Conservation (phyloP, 1,139 yeast species). For the Candida gigantensis region DNA sequence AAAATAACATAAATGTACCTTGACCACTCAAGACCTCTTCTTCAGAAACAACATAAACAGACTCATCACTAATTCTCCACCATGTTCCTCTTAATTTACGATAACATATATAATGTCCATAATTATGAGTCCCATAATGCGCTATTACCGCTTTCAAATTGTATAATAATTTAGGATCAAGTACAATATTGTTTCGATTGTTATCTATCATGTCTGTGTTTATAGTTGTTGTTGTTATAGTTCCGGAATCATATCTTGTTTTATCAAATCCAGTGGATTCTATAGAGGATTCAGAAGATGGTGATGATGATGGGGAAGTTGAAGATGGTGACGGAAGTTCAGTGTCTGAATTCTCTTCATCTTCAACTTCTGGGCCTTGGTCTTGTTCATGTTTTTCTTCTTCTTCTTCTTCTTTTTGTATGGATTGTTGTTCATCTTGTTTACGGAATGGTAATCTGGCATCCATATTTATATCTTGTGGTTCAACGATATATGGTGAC, state of each 20-base stretch:
- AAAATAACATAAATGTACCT: conserved; percentile 91
- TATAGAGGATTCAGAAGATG: conserved; percentile 8
- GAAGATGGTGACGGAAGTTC: conserved; percentile 6
- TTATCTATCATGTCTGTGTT: conserved; percentile 4
- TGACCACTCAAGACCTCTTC: conserved; percentile 77
- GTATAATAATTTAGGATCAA: conserved; percentile 51
- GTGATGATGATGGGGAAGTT: conserved; percentile 1
- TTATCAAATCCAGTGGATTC: conserved; percentile 3
- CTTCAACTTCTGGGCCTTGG: background rate
- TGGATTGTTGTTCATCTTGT: conserved; percentile 37
- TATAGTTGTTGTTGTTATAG: conserved; percentile 13
- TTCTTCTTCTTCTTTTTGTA: background rate
- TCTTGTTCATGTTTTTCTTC: background rate
- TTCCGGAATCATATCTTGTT: conserved; percentile 13
- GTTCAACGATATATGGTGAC: conserved; percentile 68
- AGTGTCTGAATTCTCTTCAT: conserved; percentile 6
- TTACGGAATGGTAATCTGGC: conserved; percentile 75
- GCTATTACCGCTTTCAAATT: conserved; percentile 81
- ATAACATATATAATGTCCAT: conserved; percentile 91
- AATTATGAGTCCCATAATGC: conserved; percentile 92
- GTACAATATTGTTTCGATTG: conserved; percentile 1
- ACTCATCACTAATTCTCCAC: conserved; percentile 95
- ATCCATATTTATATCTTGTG: conserved; percentile 72
- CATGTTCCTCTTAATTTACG: conserved; percentile 79
- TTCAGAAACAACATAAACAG: conserved; percentile 76